These are phyloP conservation scores for Sclerotinia sclerotiorum DNA, from an alignment of 2,329 filamentous ascomycete genomes.

Conservation along the genomic window DNA sequence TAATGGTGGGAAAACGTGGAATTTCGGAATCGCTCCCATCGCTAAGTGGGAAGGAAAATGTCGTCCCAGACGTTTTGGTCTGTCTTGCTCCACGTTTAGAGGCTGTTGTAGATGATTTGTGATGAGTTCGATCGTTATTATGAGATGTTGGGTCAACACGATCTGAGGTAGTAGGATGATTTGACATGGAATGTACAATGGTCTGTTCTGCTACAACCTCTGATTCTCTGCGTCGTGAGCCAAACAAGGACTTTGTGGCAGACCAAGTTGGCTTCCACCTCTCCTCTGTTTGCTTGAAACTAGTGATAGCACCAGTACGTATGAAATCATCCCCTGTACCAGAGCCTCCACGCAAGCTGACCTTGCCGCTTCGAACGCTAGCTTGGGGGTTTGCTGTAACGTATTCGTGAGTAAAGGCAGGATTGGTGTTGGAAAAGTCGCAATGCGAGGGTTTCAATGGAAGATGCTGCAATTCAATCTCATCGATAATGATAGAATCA, in stretches of 20 bases:
- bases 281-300: constrained; percentile 17
- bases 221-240: constrained; percentile 4
- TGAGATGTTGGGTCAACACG: background rate
- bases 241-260: constrained; percentile 9
- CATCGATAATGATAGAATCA: constrained; percentile 11
- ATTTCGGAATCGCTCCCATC: constrained; percentile 18
- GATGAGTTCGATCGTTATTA: background rate
- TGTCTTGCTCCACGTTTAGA: background rate
- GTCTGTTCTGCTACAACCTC: background rate
- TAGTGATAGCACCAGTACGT: constrained; percentile 12
- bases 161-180: background rate
- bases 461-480: constrained; percentile 9
- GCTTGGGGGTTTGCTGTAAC: background rate
- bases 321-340: background rate
- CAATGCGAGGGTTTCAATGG: background rate
- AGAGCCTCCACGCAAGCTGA: constrained; percentile 13
- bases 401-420: background rate
- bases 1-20: constrained; percentile 3
- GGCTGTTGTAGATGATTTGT: background rate
- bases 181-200: background rate
- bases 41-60: constrained; percentile 12
- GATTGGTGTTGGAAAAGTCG: background rate
- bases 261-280: constrained; percentile 18
- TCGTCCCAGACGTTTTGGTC: background rate
- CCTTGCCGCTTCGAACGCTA: background rate